A percentile compares a stretch with the other conserved stretches of the same genome.
Evolutionary conservation across 2,329 filamentous ascomycete genomes (phyloP).

Genomic region (Esteya vermicola): DNA sequence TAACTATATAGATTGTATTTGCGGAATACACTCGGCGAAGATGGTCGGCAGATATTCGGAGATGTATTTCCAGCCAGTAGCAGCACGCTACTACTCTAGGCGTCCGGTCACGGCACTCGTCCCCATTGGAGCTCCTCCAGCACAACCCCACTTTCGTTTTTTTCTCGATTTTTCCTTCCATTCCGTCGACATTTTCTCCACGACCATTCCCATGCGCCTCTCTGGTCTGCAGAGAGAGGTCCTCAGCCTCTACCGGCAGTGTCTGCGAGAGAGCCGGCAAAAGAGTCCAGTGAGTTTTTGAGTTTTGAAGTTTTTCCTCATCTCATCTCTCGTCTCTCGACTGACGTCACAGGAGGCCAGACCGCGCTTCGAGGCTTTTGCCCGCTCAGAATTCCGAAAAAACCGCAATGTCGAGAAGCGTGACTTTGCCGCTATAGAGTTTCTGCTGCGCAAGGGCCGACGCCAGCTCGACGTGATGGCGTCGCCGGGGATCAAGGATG

Average conservation of each 20-base stretch:
- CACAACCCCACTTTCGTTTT: neutral
- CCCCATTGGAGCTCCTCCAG: neutral
- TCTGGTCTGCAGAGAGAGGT: conserved; percentile 90
- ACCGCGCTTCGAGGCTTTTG: conserved; percentile 48
- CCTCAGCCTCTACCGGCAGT: conserved; percentile 70
- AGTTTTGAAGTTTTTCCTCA: neutral
- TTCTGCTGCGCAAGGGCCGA: conserved; percentile 65
- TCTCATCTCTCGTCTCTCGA: neutral
- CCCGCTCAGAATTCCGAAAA: conserved; percentile 64
- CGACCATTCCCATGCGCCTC: conserved; percentile 41
- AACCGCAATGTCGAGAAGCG: conserved; percentile 58
- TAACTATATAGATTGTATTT: too few relatives aligned
- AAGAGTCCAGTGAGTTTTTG: conserved; percentile 60
- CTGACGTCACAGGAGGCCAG: conserved; percentile 16
- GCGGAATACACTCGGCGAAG: neutral
- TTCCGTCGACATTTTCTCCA: too few relatives aligned
- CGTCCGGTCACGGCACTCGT: neutral
- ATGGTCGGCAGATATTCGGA: neutral
- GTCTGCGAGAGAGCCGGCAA: conserved; percentile 63
- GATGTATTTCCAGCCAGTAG: neutral
- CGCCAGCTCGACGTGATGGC: conserved; percentile 72
- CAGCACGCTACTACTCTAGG: too few relatives aligned
- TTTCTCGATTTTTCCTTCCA: neutral
- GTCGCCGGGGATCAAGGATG: conserved; percentile 67
- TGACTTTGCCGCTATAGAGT: conserved; percentile 77